A percentile compares a stretch with the other conserved stretches of the same genome.
Evolutionary conservation across 1,284 basidiomycete genomes (phyloP).

Genomic region (Heterobasidion irregulare): DNA sequence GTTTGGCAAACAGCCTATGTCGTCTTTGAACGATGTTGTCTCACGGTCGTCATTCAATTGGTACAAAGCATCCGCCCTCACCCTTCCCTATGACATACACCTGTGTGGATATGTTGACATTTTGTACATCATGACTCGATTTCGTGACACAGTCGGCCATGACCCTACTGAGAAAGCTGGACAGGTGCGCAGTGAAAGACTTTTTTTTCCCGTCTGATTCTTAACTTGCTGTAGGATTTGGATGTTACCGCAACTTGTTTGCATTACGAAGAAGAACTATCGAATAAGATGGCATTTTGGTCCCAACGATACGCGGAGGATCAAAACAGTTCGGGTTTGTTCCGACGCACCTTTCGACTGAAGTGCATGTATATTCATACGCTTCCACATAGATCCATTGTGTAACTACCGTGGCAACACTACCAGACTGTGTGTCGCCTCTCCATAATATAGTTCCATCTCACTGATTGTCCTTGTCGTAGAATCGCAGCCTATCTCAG

Average conservation of each 20-base stretch:
- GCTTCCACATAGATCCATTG: conserved; percentile 26
- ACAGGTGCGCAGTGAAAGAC: neutral
- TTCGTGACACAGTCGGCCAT: conserved; percentile 25
- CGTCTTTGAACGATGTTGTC: conserved; percentile 48
- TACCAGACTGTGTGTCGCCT: conserved; percentile 32
- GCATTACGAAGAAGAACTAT: conserved; percentile 26
- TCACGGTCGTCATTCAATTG: conserved; percentile 44
- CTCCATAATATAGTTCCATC: neutral
- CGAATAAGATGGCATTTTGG: conserved; percentile 29
- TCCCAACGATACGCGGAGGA: conserved; percentile 28
- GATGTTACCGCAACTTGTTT: conserved; percentile 24
- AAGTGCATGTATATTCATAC: neutral
- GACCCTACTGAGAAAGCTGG: neutral
- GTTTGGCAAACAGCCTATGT: conserved; percentile 58
- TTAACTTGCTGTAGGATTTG: conserved; percentile 17
- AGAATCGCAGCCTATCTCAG: conserved; percentile 45
- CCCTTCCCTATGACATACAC: conserved; percentile 43
- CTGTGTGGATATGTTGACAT: conserved; percentile 45
- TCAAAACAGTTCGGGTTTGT: conserved; percentile 27
- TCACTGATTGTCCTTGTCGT: neutral
- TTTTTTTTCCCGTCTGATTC: neutral
- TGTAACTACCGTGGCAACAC: conserved; percentile 38
- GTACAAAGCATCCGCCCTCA: conserved; percentile 34
- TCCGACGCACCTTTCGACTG: neutral
- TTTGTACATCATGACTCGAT: conserved; percentile 38